Conservation (phyloP, 169 alveolate species). For the Besnoitia besnoiti region DNA sequence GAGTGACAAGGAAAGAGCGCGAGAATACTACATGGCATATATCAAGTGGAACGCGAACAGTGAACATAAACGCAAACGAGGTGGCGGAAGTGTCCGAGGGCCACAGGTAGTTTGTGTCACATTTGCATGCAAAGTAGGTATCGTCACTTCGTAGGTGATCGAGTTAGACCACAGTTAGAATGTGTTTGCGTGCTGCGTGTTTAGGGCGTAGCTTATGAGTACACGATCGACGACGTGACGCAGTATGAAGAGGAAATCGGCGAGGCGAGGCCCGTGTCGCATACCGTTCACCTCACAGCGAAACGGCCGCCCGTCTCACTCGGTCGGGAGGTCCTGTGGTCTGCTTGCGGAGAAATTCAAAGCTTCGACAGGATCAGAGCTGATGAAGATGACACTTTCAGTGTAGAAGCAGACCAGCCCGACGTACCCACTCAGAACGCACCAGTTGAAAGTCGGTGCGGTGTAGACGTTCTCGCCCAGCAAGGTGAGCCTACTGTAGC, state of each 20-base stretch:
- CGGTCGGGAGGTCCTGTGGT: neutral
- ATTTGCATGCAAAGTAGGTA: neutral
- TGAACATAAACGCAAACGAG: no score
- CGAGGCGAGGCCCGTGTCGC: neutral
- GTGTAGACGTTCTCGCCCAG: neutral
- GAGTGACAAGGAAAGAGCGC: no score
- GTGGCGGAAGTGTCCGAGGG: neutral
- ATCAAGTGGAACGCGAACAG: no score
- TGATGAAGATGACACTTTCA: neutral
- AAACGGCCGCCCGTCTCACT: neutral
- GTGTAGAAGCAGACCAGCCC: neutral
- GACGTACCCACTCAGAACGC: neutral
- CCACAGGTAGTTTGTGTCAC: neutral
- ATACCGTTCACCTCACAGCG: neutral
- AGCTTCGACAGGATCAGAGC: neutral
- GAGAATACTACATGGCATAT: no score
- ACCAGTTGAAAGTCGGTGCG: neutral
- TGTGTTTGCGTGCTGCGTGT: neutral
- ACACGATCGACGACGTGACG: neutral
- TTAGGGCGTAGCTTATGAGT: neutral
- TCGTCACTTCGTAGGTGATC: no score
- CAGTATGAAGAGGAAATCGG: neutral
- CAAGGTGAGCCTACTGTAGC: no score
- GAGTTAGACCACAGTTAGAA: neutral
- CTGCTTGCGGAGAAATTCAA: conserved; percentile 1